Evolutionary conservation across 2,329 filamentous ascomycete genomes (phyloP).

Genomic region (Colletotrichum spaethianum): DNA sequence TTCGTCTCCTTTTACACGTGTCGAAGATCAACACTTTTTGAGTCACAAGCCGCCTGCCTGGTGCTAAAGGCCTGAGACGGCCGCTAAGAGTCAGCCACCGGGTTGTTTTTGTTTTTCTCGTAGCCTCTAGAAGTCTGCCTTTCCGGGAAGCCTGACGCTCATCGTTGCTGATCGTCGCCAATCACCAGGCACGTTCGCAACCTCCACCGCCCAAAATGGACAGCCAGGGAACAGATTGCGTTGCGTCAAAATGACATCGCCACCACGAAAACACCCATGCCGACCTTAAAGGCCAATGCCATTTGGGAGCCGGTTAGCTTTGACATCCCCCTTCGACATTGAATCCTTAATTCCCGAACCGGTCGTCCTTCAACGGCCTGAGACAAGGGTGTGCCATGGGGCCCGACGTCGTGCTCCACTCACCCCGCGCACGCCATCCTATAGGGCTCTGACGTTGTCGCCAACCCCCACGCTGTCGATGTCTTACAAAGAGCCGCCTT

Average conservation of each 20-base stretch:
- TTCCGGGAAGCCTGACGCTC: not conserved
- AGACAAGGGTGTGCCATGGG: slow-evolving; percentile 40
- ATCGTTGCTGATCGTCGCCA: slow-evolving; percentile 10
- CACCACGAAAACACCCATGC: slow-evolving; percentile 9
- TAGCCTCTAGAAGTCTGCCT: not conserved
- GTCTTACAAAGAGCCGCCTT: slow-evolving; percentile 28
- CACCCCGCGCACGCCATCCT: slow-evolving; percentile 41
- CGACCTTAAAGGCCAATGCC: not conserved
- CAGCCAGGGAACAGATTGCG: not conserved
- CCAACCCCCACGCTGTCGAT: slow-evolving; percentile 35
- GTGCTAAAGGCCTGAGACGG: slow-evolving; percentile 4
- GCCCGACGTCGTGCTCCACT: slow-evolving; percentile 31
- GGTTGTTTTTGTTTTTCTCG: not conserved
- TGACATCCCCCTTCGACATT: not conserved
- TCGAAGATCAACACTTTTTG: slow-evolving; percentile 9
- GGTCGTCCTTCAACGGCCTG: slow-evolving; percentile 16
- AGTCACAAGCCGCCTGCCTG: slow-evolving; percentile 17
- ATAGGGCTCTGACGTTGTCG: slow-evolving; percentile 40
- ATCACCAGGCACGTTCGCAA: not conserved
- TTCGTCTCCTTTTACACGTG: slow-evolving; percentile 26
- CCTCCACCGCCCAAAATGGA: not conserved
- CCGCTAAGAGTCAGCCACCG: slow-evolving; percentile 11
- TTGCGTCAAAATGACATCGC: slow-evolving; percentile 10
- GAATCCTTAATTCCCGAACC: slow-evolving; percentile 22
- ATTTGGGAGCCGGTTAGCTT: not conserved